Conservation (phyloP, 2,329 filamentous ascomycete species). For the Beauveria sp. region DNA sequence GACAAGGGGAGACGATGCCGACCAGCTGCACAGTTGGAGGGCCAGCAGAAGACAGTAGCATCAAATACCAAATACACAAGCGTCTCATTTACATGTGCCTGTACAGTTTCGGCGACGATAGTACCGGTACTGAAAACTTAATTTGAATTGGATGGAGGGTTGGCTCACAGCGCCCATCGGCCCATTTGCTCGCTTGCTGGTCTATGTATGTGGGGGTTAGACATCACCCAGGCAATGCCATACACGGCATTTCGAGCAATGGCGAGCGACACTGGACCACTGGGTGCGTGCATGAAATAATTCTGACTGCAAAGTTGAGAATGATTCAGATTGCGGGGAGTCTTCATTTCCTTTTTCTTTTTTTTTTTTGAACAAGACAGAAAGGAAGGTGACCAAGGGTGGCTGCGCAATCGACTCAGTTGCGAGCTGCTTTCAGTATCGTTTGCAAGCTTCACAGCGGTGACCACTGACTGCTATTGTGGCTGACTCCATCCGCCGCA, state of each 20-base stretch:
- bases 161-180: neutral
- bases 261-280: neutral
- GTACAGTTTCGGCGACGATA: too few species aligned
- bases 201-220: neutral
- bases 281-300: neutral
- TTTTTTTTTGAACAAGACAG: neutral
- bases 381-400: neutral
- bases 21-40: neutral
- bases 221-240: neutral
- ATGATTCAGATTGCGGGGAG: neutral
- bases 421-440: neutral
- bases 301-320: too few species aligned
- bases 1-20: neutral
- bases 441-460: neutral
- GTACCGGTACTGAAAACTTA: neutral
- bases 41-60: neutral
- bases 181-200: slow-evolving; percentile 3
- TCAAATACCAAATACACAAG: too few species aligned
- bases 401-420: neutral
- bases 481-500: neutral
- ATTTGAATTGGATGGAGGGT: neutral
- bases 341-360: too few species aligned
- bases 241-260: neutral
- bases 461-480: neutral
- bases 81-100: too few species aligned